Evolutionary conservation across 1,139 yeast species (phyloP), one percentile per base, ranked within the genome.

Genomic region (Candida labiduridarum): DNA sequence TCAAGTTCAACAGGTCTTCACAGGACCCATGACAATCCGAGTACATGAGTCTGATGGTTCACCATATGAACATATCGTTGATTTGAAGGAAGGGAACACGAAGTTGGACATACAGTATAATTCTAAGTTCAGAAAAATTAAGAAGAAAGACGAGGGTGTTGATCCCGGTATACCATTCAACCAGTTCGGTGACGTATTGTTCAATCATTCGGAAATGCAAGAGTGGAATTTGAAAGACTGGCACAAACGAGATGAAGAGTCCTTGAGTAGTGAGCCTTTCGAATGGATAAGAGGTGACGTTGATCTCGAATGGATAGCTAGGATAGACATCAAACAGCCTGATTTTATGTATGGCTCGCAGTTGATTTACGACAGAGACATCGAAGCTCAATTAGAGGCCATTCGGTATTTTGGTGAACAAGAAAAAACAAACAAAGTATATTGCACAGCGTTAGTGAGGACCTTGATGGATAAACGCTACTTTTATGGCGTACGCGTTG

Each of bases 41-140:
- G 92, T 95, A 41, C 99, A 95, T 64, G 99, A 95, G 65, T 96
- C 97, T 0, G 99, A 95, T 67, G 99, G 99, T n/a, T 90, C 98
- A 0, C 99, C 99, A 0, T 94, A 95, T 62, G 99, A 95, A 63
- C 99, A 95, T 65, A 94, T 95, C 45, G 96, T 95, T 19, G 96
- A 91, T 57, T 74, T 95, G 50, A 89, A 90, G 61, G 98, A 92
- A 51, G 82, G 84, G 2, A 84, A 84, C 57, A 89, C 96, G 0
- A 91, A 89, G 61, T 75, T 95, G 46, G 99, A 95, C 62, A 90
- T 95, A 44, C 98, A 90, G 62, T 94, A 94, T 68, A 94, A 95
- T 64, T 90, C 98, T 12, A 94, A 91, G 65, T 90, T 88, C 52
- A 87, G 88, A 64, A 81, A 92, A 61, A 81, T 80, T 61, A 86